phyloP scores from a whole-genome alignment of 2,329 filamentous ascomycete species.

The Botrytis fragariae region DNA sequence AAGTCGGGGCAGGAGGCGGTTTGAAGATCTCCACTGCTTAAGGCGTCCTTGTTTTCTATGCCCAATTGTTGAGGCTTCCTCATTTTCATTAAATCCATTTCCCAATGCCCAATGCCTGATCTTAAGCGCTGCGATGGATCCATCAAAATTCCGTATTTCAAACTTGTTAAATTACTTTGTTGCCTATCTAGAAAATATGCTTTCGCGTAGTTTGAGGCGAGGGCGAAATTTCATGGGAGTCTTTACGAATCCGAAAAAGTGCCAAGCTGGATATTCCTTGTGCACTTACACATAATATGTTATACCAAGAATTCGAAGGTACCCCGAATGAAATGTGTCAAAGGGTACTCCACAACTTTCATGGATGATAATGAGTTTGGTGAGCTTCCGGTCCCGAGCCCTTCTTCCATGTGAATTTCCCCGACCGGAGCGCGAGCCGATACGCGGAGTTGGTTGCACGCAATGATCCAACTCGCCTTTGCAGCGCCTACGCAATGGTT shows the following conservation, averaged over 20 bases:
- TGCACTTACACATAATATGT: neutral
- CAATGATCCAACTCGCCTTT: neutral
- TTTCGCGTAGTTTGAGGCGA: neutral
- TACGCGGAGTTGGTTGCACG: neutral
- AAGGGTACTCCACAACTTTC: neutral
- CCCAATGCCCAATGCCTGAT: neutral
- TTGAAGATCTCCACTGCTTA: neutral
- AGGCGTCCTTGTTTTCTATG: neutral
- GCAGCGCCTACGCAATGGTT: neutral
- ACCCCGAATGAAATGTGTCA: neutral
- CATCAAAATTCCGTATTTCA: neutral
- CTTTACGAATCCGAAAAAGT: neutral
- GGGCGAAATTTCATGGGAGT: neutral
- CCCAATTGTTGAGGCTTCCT: neutral
- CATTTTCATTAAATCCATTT: neutral
- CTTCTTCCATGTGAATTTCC: neutral
- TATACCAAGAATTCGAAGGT: neutral
- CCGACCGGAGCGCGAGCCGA: neutral
- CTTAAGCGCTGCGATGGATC: neutral
- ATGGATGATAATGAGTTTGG: neutral
- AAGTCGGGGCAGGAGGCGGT: neutral
- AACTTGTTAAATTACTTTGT: neutral
- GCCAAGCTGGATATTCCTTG: neutral
- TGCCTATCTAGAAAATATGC: neutral
- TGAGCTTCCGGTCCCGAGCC: neutral